Conservation (phyloP, 345 rosid genomes). For the Chamaenerion angustifolium region DNA sequence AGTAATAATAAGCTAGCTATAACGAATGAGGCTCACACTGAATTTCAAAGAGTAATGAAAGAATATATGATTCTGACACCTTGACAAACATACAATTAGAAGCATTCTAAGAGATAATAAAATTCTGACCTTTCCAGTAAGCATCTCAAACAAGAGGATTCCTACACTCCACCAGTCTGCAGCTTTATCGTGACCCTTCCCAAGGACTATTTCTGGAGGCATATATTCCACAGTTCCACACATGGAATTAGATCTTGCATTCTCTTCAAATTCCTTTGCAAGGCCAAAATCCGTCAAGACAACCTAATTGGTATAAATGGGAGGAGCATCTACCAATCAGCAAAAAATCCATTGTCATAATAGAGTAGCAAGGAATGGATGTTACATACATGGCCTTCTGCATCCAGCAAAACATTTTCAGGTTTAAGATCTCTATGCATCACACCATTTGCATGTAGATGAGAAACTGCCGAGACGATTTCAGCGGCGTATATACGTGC, state of each 20-base stretch:
- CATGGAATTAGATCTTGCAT: slow-evolving; percentile 76
- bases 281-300: slow-evolving; percentile 86
- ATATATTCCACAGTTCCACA: slow-evolving; percentile 91
- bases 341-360: too few species aligned
- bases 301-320: slow-evolving; percentile 23
- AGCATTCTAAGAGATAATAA: too few species aligned
- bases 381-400: slow-evolving; percentile 62
- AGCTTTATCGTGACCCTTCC: slow-evolving; percentile 87
- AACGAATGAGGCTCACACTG: too few species aligned
- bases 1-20: too few species aligned
- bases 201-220: slow-evolving; percentile 85
- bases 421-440: slow-evolving; percentile 99
- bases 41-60: too few species aligned
- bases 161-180: slow-evolving; percentile 99
- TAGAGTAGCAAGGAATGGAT: too few species aligned
- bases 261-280: slow-evolving; percentile 78
- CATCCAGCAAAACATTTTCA: slow-evolving; percentile 77
- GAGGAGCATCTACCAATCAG: too few species aligned
- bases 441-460: slow-evolving; percentile 86
- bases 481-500: slow-evolving; percentile 89
- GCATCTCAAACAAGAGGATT: slow-evolving; percentile 79
- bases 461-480: slow-evolving; percentile 75
- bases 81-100: too few species aligned
- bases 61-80: too few species aligned
- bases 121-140: slow-evolving; percentile 84